phyloP scores from a whole-genome alignment of 805 yeast species.

The Blastobotrys mokoenaii region DNA sequence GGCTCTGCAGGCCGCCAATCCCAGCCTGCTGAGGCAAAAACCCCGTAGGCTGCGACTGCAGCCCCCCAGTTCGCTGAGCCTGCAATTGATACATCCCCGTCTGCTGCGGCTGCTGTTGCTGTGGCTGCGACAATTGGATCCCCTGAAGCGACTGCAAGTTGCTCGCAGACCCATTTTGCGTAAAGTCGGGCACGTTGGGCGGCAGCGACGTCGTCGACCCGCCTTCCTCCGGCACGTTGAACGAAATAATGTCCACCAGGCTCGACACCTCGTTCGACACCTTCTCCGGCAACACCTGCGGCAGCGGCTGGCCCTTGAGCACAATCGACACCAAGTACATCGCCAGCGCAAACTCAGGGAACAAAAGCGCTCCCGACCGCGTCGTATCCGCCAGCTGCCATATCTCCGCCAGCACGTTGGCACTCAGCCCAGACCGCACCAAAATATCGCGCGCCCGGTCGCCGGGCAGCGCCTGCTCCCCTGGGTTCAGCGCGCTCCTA shows the following conservation, averaged over 20 bases:
- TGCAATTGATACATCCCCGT: slow-evolving; percentile 20
- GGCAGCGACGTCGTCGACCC: slow-evolving; percentile 11
- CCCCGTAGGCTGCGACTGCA: slow-evolving; percentile 14
- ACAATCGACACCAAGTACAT: slow-evolving; percentile 78
- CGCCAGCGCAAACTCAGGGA: slow-evolving; percentile 91
- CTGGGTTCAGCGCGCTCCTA: slow-evolving; percentile 57
- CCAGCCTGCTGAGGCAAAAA: too few species aligned
- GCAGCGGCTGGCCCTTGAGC: slow-evolving; percentile 70
- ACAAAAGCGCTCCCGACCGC: slow-evolving; percentile 73
- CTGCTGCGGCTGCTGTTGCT: slow-evolving; percentile 8
- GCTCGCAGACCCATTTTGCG: neutral
- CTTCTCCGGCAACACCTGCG: slow-evolving; percentile 59
- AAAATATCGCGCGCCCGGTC: slow-evolving; percentile 71
- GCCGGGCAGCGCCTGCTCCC: slow-evolving; percentile 45
- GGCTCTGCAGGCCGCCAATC: too few species aligned
- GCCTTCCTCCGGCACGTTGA: slow-evolving; percentile 55
- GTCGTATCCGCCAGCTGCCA: slow-evolving; percentile 91
- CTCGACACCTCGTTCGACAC: slow-evolving; percentile 79
- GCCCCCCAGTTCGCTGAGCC: slow-evolving; percentile 22
- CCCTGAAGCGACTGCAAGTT: neutral
- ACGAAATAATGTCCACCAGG: slow-evolving; percentile 81
- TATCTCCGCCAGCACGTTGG: slow-evolving; percentile 69
- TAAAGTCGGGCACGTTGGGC: slow-evolving; percentile 23
- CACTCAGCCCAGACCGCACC: slow-evolving; percentile 68
- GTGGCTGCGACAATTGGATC: slow-evolving; percentile 2